Conservation (phyloP, 2,329 filamentous ascomycete genomes). For the Nemania bipapillata region DNA sequence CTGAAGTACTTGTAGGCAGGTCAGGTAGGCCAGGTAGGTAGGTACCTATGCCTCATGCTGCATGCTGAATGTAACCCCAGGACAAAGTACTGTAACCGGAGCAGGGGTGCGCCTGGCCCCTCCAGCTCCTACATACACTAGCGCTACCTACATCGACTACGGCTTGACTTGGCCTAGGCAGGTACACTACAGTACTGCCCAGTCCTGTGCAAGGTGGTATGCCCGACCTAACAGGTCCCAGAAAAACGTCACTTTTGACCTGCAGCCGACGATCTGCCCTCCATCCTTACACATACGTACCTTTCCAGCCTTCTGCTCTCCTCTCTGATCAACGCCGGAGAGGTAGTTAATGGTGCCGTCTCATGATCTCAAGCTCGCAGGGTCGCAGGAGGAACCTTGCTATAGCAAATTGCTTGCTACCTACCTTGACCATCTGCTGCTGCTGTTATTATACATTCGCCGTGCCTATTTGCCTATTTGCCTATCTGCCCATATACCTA, state of each 20-base stretch:
- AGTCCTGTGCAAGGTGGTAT: not conserved
- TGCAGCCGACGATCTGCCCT: conserved; percentile 42
- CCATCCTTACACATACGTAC: conserved; percentile 34
- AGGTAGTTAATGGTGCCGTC: conserved; percentile 25
- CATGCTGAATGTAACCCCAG: not conserved
- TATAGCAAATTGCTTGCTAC: not conserved
- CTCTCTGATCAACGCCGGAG: conserved; percentile 36
- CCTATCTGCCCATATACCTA: too few relatives aligned
- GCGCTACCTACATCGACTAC: not conserved
- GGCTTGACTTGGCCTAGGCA: not conserved
- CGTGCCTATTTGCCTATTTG: too few relatives aligned
- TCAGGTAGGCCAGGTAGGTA: not conserved
- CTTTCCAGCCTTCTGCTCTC: conserved; percentile 26
- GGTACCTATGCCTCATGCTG: conserved; percentile 1
- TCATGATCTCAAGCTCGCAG: conserved; percentile 28
- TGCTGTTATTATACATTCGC: conserved; percentile 2
- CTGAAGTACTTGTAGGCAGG: too few relatives aligned
- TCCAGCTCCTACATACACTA: conserved; percentile 5
- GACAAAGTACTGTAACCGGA: not conserved
- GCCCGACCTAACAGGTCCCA: conserved; percentile 12
- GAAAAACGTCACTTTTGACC: conserved; percentile 48
- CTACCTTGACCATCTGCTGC: not conserved
- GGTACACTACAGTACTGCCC: not conserved
- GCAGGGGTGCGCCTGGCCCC: conserved; percentile 20
- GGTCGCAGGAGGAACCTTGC: conserved; percentile 29